A percentile compares a stretch with the other conserved stretches of the same genome.
Evolutionary conservation across 1,139 yeast genomes (phyloP).

Genomic region (Blastobotrys illinoisensis): DNA sequence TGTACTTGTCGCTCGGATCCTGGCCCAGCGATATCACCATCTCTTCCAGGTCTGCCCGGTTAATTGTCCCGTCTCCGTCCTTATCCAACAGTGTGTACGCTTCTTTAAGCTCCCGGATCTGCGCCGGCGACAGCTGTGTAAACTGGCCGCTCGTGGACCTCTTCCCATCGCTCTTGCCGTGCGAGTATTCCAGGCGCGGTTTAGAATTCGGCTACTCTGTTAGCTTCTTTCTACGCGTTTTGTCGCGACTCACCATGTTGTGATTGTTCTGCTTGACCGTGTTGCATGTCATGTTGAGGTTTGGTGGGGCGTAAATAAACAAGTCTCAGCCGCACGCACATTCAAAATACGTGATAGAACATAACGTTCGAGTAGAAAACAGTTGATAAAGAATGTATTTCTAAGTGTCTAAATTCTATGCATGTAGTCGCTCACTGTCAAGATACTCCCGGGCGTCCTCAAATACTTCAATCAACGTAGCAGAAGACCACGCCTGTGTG

Average conservation of each 20-base stretch:
- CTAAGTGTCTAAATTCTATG: background rate
- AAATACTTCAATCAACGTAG: constrained; percentile 77
- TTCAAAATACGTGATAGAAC: too few relatives aligned
- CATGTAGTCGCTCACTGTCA: background rate
- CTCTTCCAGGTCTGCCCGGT: constrained; percentile 52
- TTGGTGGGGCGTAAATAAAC: background rate
- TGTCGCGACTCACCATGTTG: background rate
- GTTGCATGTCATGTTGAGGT: background rate
- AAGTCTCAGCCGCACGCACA: background rate
- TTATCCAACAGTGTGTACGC: constrained; percentile 69
- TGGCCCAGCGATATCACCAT: constrained; percentile 51
- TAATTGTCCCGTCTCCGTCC: constrained; percentile 68
- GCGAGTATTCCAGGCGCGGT: constrained; percentile 15
- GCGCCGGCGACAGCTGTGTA: constrained; percentile 34
- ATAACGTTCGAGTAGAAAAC: too few relatives aligned
- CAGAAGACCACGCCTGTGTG: constrained; percentile 94
- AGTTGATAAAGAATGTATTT: too few relatives aligned
- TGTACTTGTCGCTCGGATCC: constrained; percentile 36
- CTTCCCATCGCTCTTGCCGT: constrained; percentile 5
- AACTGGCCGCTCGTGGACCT: constrained; percentile 31
- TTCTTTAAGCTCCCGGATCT: constrained; percentile 43
- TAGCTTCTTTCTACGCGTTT: background rate
- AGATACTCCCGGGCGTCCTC: constrained; percentile 40
- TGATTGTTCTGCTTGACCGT: background rate
- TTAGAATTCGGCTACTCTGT: constrained; percentile 3